Base-by-base conservation (phyloP, 495 filamentous ascomycete genomes). In the Penicillium fimorum region DNA sequence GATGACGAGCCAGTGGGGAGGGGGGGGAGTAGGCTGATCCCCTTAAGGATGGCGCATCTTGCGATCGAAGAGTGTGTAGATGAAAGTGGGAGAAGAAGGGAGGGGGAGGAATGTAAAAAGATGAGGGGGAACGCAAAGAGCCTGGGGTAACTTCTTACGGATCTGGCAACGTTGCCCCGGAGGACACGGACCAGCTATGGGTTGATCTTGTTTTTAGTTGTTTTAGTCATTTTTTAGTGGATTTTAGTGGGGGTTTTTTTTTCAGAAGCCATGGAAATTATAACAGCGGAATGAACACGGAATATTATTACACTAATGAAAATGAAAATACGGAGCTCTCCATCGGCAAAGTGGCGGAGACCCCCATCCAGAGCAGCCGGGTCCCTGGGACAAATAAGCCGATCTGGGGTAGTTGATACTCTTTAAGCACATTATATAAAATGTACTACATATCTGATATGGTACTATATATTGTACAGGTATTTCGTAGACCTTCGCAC, bases 21-120 rank as follows among this genome's bases (percentile, higher is more conserved):
- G 25, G 6, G 25, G 25, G 6, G 25, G 4, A 32, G 2, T 52
- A 38, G 50, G 66, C 63, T 57, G 55, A 59, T 65, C 62, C 62
- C 66, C 55, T 72, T 58, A 75, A 56, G 65, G 69, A 66, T 60
- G 65, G 62, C 67, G 67, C 73, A 76, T 76, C 65, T 61, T 72
- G 62, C 58, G 50, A 49, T 22, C 30, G 10, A 38, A 27, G 10
- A 32, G 35, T 10, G 27, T 37, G 38, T 32, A 5, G 41, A 58
- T 41, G 18, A 42, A 50, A 47, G 30, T 41, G 54, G 11, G 56
- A 38, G 32, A 57, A 40, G 56, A 51, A 27, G 35, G 30, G 32
- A 40, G 51, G 47, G 58, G 47, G 54, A 8, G 2, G 17, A 7
- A 55, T 51, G 53, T 29, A 42, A 57, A 22, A 42, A 50, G 33